Evolutionary conservation across 75 land plant species (phyloP).

Genomic region (Pinus taeda): DNA sequence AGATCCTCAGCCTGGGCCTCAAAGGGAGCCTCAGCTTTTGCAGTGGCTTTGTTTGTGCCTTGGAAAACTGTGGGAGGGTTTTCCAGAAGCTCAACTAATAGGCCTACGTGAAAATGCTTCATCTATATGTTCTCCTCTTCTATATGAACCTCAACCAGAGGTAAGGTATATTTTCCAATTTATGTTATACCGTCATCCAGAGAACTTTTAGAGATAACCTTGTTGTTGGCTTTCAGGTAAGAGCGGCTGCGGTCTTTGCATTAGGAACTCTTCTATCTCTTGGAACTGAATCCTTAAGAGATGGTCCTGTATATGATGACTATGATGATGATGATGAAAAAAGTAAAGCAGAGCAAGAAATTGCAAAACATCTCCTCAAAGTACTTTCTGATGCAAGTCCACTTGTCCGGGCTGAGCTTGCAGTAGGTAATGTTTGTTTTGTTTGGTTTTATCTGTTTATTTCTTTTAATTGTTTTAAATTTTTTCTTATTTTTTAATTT

Average conservation of each 20-base stretch:
- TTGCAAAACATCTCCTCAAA: slow-evolving; percentile 55
- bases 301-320: slow-evolving; percentile 62
- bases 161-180: slow-evolving; percentile 26
- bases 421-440: slow-evolving; percentile 55
- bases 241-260: slow-evolving; percentile 88
- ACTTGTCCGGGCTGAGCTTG: slow-evolving; percentile 90
- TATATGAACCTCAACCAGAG: slow-evolving; percentile 95
- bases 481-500: too few relatives aligned
- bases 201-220: not conserved
- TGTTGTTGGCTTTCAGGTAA: slow-evolving; percentile 53
- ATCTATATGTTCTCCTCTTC: slow-evolving; percentile 43
- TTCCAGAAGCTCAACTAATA: slow-evolving; percentile 57
- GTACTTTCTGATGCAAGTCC: slow-evolving; percentile 86
- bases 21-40: slow-evolving; percentile 75
- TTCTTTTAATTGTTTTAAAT: too few relatives aligned
- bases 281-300: slow-evolving; percentile 47
- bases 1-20: slow-evolving; percentile 66
- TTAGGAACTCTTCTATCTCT: slow-evolving; percentile 67
- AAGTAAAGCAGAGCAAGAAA: slow-evolving; percentile 53
- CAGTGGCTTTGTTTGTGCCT: slow-evolving; percentile 97
- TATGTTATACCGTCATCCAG: not conserved
- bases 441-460: too few relatives aligned
- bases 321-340: slow-evolving; percentile 86
- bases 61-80: slow-evolving; percentile 97
- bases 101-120: slow-evolving; percentile 74